Evolutionary conservation across 345 rosid species (phyloP).

Genomic region (Geranium brycei): DNA sequence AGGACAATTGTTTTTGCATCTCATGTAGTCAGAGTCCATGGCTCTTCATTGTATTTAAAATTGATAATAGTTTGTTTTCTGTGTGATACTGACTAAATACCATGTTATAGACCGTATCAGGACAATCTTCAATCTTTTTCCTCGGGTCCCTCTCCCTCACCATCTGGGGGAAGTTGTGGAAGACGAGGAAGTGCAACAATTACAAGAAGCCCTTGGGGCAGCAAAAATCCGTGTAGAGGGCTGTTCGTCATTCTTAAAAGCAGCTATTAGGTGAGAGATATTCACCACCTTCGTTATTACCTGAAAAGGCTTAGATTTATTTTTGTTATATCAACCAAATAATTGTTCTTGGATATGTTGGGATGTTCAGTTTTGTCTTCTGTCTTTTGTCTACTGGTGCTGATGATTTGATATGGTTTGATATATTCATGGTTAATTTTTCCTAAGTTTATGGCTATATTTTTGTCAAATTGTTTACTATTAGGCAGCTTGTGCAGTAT

Average conservation of each 20-base stretch:
- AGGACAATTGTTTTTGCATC: no score
- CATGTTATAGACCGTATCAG: constrained; percentile 52
- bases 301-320: background rate
- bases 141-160: constrained; percentile 62
- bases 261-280: constrained; percentile 68
- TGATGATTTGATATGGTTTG: no score
- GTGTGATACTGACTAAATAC: background rate
- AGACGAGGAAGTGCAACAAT: constrained; percentile 63
- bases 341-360: no score
- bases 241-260: constrained; percentile 72
- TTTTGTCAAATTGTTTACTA: no score
- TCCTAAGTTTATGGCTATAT: no score
- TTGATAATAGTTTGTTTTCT: background rate
- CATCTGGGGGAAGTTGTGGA: constrained; percentile 55
- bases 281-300: background rate
- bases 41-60: background rate
- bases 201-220: constrained; percentile 71
- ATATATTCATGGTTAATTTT: no score
- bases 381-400: no score
- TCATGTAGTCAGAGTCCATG: background rate
- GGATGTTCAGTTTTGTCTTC: no score
- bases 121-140: constrained; percentile 66
- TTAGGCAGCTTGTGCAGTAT: no score
- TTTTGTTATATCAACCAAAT: background rate
- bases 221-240: constrained; percentile 77